A percentile compares a stretch with the other conserved stretches of the same genome.
Conservation (phyloP, 179 eudicot genomes). For the Patellifolia procumbens region DNA sequence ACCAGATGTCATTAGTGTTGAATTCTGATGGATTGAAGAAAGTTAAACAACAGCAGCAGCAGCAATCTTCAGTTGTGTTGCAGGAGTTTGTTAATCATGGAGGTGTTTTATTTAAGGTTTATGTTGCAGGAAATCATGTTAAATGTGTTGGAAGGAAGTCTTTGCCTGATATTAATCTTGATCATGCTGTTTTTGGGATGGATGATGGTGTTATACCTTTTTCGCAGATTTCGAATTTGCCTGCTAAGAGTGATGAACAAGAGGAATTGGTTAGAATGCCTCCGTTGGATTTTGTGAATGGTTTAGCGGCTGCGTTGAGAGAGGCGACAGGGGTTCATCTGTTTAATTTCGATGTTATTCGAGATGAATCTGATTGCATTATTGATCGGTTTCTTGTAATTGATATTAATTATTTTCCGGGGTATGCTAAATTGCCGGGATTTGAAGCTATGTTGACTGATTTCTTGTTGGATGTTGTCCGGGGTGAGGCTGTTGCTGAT, state of each 20-base stretch:
- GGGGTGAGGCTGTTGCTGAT: too few species aligned
- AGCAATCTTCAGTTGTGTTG: neutral
- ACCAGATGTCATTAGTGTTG: slow-evolving; percentile 1
- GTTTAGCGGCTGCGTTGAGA: neutral
- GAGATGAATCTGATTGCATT: neutral
- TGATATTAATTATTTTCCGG: slow-evolving; percentile 15
- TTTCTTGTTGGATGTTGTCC: slow-evolving; percentile 11
- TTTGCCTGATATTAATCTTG: neutral
- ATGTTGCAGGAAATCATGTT: slow-evolving; percentile 11
- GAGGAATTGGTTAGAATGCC: neutral
- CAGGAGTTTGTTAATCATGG: slow-evolving; percentile 21
- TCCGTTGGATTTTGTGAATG: neutral
- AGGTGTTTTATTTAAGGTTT: neutral
- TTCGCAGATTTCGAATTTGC: slow-evolving; percentile 13
- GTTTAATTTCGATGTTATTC: slow-evolving; percentile 12
- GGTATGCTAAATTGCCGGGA: slow-evolving; percentile 8
- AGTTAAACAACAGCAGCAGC: neutral
- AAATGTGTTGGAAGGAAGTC: slow-evolving; percentile 11
- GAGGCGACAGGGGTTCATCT: neutral
- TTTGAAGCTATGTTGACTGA: slow-evolving; percentile 15
- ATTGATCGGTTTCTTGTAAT: neutral
- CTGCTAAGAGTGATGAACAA: neutral
- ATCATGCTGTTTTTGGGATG: neutral
- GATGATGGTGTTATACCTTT: slow-evolving; percentile 1
- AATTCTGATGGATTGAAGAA: neutral